A percentile compares a stretch with the other conserved stretches of the same genome.
Evolutionary conservation across 108 stramenopile species (phyloP).

Genomic region (Seminavis robusta): DNA sequence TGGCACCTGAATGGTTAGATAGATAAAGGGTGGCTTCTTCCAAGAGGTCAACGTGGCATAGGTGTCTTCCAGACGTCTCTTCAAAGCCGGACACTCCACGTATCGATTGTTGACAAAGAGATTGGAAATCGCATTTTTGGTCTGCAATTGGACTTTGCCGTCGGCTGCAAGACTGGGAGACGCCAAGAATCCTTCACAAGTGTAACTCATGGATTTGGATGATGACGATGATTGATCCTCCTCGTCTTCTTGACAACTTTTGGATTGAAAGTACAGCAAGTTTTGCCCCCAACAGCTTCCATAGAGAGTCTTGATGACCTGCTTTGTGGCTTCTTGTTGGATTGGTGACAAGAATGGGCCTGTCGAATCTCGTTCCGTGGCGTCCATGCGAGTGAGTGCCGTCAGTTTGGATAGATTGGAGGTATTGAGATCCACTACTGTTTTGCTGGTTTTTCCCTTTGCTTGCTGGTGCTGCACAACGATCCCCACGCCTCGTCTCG

Average conservation of each 20-base stretch:
- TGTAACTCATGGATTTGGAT: not conserved
- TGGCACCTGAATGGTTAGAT: conserved; percentile 79
- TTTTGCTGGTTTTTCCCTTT: conserved; percentile 11
- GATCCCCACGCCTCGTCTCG: conserved; percentile 75
- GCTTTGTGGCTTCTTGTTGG: conserved; percentile 48
- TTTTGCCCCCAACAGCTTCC: too few relatives aligned
- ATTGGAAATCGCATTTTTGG: conserved; percentile 55
- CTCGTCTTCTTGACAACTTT: too few relatives aligned
- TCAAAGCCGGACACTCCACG: conserved; percentile 72
- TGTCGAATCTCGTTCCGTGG: not conserved
- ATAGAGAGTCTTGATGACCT: conserved; percentile 76
- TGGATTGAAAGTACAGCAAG: too few relatives aligned
- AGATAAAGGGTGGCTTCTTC: conserved; percentile 86
- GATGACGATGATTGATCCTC: not conserved
- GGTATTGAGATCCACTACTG: conserved; percentile 60
- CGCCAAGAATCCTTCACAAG: not conserved
- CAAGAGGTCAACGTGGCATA: conserved; percentile 82
- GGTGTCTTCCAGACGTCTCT: conserved; percentile 79
- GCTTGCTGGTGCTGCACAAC: conserved; percentile 61
- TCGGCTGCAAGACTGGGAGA: not conserved
- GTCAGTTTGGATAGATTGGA: conserved; percentile 44
- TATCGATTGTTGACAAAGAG: conserved; percentile 95
- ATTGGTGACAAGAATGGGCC: not conserved
- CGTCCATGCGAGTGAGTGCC: conserved; percentile 25
- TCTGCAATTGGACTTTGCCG: not conserved